Evolutionary conservation across 176 grass and related monocot genomes (phyloP).

Genomic region (Musa schizocarpa): DNA sequence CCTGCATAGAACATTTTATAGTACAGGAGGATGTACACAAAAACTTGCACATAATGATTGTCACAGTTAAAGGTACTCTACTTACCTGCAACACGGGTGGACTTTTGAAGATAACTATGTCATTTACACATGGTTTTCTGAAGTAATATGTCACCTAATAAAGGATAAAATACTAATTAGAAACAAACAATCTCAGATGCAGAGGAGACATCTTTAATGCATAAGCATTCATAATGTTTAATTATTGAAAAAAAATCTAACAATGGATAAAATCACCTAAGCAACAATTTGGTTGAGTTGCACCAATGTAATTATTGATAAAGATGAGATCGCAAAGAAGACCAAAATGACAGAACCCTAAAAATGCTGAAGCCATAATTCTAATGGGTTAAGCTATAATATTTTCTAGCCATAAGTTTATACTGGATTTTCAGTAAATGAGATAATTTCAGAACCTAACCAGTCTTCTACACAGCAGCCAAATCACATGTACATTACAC

Average conservation of each 20-base stretch:
- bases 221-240: neutral
- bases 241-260: neutral
- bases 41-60: neutral
- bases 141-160: slow-evolving; percentile 94
- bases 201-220: neutral
- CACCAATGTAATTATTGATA: neutral
- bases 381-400: neutral
- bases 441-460: neutral
- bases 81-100: slow-evolving; percentile 86
- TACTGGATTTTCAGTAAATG: too few species aligned
- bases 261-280: neutral
- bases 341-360: neutral
- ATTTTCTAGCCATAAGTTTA: neutral
- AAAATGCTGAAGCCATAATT: neutral
- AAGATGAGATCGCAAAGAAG: neutral
- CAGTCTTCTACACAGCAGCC: neutral
- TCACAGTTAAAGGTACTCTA: neutral
- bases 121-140: slow-evolving; percentile 90
- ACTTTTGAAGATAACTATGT: slow-evolving; percentile 95
- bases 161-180: slow-evolving; percentile 15
- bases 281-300: neutral
- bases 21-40: slow-evolving; percentile 13
- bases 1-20: slow-evolving; percentile 39
- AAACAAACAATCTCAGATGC: neutral
- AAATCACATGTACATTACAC: neutral